A percentile compares a stretch with the other conserved stretches of the same genome.
Conservation (phyloP, 2,329 filamentous ascomycete species). For the Dothistroma pini region DNA sequence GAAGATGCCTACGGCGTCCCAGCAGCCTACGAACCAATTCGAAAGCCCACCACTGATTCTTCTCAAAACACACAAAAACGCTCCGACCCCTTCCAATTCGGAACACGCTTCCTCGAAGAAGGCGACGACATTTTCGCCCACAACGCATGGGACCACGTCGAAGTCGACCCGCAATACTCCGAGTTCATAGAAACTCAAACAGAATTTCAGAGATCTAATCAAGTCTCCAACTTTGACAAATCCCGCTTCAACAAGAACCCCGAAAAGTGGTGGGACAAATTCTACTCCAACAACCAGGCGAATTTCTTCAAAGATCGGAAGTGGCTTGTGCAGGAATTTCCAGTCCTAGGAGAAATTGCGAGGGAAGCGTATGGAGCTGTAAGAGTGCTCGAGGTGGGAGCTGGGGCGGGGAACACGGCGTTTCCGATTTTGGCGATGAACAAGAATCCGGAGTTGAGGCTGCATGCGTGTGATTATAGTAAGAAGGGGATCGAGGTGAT, state of each 20-base stretch:
- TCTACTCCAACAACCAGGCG: constrained; percentile 95
- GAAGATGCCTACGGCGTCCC: constrained; percentile 51
- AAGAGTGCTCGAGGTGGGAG: constrained; percentile 83
- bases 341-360: constrained; percentile 74
- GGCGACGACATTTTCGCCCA: constrained; percentile 91
- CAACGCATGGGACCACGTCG: constrained; percentile 99
- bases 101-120: constrained; percentile 77
- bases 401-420: constrained; percentile 92
- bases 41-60: constrained; percentile 56
- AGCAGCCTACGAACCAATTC: constrained; percentile 43
- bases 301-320: constrained; percentile 99
- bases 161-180: constrained; percentile 83
- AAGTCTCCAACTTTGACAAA: constrained; percentile 91
- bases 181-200: constrained; percentile 83
- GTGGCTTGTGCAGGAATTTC: constrained; percentile 96
- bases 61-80: constrained; percentile 76
- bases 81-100: constrained; percentile 92
- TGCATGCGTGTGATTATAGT: constrained; percentile 95
- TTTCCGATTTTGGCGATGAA: constrained; percentile 86
- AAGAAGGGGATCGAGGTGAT: constrained; percentile 94
- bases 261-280: constrained; percentile 95
- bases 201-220: constrained; percentile 75
- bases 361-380: constrained; percentile 64
- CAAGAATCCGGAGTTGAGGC: constrained; percentile 72
- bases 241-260: constrained; percentile 84